phyloP scores from a whole-genome alignment of 2,329 filamentous ascomycete genomes.

The Penicillium janthinellum region DNA sequence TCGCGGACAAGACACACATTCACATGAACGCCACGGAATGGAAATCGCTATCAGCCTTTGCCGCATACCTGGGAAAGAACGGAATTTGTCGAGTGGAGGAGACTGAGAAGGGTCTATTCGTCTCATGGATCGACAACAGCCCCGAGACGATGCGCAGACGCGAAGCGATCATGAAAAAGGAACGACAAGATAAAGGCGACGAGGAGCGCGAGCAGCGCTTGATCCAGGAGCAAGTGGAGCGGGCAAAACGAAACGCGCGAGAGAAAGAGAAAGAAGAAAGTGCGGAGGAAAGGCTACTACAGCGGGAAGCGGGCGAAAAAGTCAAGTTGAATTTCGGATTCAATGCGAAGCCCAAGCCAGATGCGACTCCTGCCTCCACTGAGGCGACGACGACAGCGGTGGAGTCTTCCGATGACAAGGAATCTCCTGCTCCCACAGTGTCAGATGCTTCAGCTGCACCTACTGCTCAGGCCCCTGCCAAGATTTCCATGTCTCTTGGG shows the following conservation, averaged over 20 bases:
- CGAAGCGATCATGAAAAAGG: conserved; percentile 79
- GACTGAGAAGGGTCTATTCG: conserved; percentile 77
- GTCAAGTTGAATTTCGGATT: conserved; percentile 69
- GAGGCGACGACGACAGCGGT: conserved; percentile 11
- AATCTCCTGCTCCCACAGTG: neutral
- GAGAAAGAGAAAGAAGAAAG: conserved; percentile 44
- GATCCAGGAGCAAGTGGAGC: conserved; percentile 79
- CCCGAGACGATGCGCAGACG: conserved; percentile 79
- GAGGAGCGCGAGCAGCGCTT: conserved; percentile 84
- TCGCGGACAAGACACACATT: conserved; percentile 80
- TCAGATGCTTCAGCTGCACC: conserved; percentile 11
- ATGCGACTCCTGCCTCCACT: conserved; percentile 28
- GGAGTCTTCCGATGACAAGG: conserved; percentile 27
- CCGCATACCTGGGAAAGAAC: conserved; percentile 81
- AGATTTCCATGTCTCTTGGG: conserved; percentile 66
- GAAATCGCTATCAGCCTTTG: conserved; percentile 85
- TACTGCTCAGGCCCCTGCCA: conserved; percentile 22
- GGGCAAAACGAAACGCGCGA: conserved; percentile 65
- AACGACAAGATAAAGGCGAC: conserved; percentile 85
- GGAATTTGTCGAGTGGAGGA: conserved; percentile 90
- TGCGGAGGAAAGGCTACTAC: conserved; percentile 45
- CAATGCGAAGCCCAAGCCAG: conserved; percentile 27
- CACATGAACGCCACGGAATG: conserved; percentile 95
- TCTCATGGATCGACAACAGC: conserved; percentile 89
- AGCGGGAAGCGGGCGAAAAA: conserved; percentile 72